Evolutionary conservation across 1,284 basidiomycete genomes (phyloP).

Genomic region (Paramarasmius palmivorus): DNA sequence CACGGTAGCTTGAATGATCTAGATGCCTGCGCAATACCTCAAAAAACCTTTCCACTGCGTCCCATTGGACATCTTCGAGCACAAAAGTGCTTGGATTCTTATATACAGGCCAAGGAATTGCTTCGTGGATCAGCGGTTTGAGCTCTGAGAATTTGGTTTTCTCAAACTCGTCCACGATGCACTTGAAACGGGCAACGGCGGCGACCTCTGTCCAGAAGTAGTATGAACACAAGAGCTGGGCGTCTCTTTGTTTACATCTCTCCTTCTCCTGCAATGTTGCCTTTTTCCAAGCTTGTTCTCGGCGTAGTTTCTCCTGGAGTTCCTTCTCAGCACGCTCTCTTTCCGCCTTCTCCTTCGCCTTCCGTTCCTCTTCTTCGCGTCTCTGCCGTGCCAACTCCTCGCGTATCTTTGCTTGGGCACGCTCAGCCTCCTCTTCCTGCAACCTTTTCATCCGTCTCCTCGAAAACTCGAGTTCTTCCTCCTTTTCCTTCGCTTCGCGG

Average conservation of each 20-base stretch:
- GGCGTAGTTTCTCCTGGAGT: not conserved
- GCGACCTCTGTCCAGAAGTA: not conserved
- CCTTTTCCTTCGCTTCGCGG: constrained; percentile 16
- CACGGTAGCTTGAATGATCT: constrained; percentile 6
- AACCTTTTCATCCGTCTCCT: not conserved
- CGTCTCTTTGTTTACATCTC: constrained; percentile 16
- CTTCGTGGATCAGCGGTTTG: constrained; percentile 13
- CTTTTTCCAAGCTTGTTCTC: constrained; percentile 7
- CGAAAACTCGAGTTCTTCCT: too few relatives aligned
- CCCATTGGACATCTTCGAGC: constrained; percentile 14
- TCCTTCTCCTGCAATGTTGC: constrained; percentile 9
- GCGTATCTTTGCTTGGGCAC: not conserved
- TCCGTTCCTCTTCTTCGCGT: constrained; percentile 2
- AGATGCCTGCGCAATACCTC: not conserved
- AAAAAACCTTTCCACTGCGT: constrained; percentile 20
- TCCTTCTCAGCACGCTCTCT: constrained; percentile 9
- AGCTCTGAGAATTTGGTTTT: constrained; percentile 16
- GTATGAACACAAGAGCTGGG: not conserved
- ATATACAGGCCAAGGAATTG: constrained; percentile 16
- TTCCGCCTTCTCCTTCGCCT: constrained; percentile 8
- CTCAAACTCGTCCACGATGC: constrained; percentile 15
- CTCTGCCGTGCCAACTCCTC: not conserved
- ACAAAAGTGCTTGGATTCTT: constrained; percentile 9
- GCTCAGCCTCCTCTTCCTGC: constrained; percentile 5
- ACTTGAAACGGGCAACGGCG: constrained; percentile 15